Conservation (phyloP, 139 green algal genomes). For the Diplosphaera chodatii region DNA sequence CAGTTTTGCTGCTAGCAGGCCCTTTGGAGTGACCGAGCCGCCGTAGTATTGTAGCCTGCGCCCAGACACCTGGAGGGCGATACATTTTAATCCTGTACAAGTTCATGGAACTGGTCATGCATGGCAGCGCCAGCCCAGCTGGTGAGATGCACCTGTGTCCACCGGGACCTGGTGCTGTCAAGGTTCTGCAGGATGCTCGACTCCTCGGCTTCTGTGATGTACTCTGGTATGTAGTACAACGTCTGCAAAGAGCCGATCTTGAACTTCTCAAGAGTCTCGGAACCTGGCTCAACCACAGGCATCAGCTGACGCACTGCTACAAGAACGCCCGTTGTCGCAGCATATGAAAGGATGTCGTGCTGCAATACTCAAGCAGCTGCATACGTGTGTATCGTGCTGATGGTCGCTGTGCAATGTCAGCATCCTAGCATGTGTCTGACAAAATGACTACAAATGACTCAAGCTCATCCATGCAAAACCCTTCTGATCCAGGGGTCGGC, state of each 20-base stretch:
- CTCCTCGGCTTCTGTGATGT: slow-evolving; percentile 30
- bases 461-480: too few relatives aligned
- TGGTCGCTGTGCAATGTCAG: too few relatives aligned
- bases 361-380: too few relatives aligned
- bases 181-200: slow-evolving; percentile 16
- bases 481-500: too few relatives aligned
- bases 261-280: neutral
- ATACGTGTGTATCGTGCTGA: too few relatives aligned
- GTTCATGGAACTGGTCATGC: neutral
- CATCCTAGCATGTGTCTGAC: too few relatives aligned
- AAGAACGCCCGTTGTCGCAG: too few relatives aligned
- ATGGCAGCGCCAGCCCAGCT: too few relatives aligned
- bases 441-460: too few relatives aligned
- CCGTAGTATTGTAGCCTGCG: slow-evolving; percentile 54
- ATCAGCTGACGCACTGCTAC: too few relatives aligned
- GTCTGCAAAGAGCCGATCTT: neutral
- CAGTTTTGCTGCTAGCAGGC: slow-evolving; percentile 45
- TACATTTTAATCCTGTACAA: neutral
- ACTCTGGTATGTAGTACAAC: slow-evolving; percentile 40
- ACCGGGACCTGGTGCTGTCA: slow-evolving; percentile 21
- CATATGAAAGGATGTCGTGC: too few relatives aligned
- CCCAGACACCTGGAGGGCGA: slow-evolving; percentile 41
- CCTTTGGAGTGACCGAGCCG: slow-evolving; percentile 45
- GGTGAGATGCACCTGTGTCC: slow-evolving; percentile 47
- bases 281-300: too few relatives aligned